Conservation (phyloP, 73 alveolate species). For the Symbiodinium pilosum region DNA sequence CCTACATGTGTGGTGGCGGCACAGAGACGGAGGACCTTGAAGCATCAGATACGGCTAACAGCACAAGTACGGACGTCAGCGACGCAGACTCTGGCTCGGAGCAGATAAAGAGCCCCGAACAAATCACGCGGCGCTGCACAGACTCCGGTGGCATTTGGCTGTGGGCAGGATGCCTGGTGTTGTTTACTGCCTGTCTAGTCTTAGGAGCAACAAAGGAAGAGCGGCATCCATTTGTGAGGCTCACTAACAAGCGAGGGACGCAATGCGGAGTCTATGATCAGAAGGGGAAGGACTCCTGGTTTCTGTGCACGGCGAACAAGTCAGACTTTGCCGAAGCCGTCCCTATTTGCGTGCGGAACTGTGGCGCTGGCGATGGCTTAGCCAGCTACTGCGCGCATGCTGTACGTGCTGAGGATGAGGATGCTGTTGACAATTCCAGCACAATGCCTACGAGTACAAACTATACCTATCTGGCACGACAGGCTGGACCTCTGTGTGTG, state of each 20-base stretch:
- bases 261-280: constrained; percentile 55
- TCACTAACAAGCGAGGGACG: constrained; percentile 31
- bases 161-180: background rate
- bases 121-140: constrained; percentile 45
- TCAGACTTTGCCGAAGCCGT: background rate
- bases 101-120: background rate
- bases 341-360: background rate
- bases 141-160: constrained; percentile 28
- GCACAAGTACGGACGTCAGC: background rate
- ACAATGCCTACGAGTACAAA: background rate
- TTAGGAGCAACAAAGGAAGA: constrained; percentile 37
- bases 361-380: background rate
- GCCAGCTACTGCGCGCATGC: background rate
- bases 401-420: background rate
- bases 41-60: background rate
- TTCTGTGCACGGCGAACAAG: constrained; percentile 1
- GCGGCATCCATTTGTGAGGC: constrained; percentile 62
- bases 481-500: constrained; percentile 53
- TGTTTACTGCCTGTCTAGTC: background rate
- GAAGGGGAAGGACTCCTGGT: constrained; percentile 27
- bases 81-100: background rate
- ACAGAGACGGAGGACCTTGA: background rate
- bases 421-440: background rate
- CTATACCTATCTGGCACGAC: background rate
- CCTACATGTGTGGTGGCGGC: background rate